Conservation (phyloP, 1,284 basidiomycete species). For the Vanrija humicola region DNA sequence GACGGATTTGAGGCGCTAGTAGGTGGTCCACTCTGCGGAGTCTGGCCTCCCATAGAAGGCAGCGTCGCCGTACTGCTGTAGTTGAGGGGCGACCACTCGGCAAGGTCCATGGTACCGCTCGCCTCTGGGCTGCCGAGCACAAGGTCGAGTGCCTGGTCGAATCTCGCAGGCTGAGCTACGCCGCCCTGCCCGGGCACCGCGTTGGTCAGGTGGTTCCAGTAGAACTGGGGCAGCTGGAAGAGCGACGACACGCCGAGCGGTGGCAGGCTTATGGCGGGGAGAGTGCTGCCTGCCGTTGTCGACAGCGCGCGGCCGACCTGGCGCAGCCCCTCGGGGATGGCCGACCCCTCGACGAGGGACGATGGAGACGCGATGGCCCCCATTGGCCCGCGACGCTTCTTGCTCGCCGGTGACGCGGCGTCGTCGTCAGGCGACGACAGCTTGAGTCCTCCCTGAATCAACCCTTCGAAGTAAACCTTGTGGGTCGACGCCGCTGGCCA, state of each 20-base stretch:
- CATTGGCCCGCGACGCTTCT: background rate
- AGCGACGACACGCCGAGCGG: conserved; percentile 12
- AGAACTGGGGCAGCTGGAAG: conserved; percentile 37
- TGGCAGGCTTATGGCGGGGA: background rate
- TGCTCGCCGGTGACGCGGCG: conserved; percentile 1
- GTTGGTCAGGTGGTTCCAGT: conserved; percentile 35
- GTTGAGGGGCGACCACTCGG: too few species aligned
- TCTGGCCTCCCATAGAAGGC: too few species aligned
- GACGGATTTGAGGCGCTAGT: too few species aligned
- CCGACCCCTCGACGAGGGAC: background rate
- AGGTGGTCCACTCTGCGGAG: too few species aligned
- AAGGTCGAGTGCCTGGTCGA: too few species aligned
- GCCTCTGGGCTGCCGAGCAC: too few species aligned
- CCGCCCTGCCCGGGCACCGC: conserved; percentile 1
- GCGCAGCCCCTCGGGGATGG: conserved; percentile 13
- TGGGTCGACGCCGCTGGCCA: conserved; percentile 44
- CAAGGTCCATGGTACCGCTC: too few species aligned
- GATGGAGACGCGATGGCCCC: too few species aligned
- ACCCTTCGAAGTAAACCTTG: conserved; percentile 43
- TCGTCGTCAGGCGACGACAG: conserved; percentile 5
- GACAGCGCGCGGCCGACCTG: conserved; percentile 21
- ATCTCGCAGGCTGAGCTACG: background rate
- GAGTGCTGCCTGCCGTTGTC: background rate
- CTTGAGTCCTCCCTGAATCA: conserved; percentile 39
- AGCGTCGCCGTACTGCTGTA: too few species aligned